Evolutionary conservation across 2,329 filamentous ascomycete species (phyloP), one percentile per base, ranked within the genome.

Genomic region (Ascochyta clinopodiicola): DNA sequence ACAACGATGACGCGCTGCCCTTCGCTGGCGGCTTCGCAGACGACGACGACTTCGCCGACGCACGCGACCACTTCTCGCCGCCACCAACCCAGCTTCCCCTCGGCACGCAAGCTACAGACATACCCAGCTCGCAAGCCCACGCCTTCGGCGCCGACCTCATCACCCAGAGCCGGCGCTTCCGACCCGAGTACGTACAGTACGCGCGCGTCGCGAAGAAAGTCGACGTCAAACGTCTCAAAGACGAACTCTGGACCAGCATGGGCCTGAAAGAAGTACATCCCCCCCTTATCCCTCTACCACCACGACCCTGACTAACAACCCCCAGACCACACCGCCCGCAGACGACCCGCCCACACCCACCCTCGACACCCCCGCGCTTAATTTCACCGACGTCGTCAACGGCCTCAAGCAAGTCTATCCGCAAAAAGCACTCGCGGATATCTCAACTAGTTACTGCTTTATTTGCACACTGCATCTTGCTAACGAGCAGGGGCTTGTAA

Each of bases 381-480:
- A 89, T 67, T 99, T 99, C 77, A 98, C 93, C 0, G 82, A 89
- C 19, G 88, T 99, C 56, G 96, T 99, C 87, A 96, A 96, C 72
- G 88, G 88, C 59, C 80, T 99, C 42, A 90, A 96, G 72, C 78
- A 82, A 4, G 92, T 96, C 7, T 99, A 99, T 70, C 88, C 92
- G 10, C 90, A 91, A 74, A 84, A 90, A 64, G 86, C 87, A 57
- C 91, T 99, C 86, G 87, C 89, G 57, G 95, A 99, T 76, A 98
- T 99, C 69, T 96, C 92, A 32, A 99, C 95, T 0, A 96, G 83
- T 15, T 89, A 85, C 64, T 96, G 95, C 74, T 99, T 98, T 78
- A 99, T 99, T 61, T 96, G 91, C 68, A 78, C 96, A 54, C 79
- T 97, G 62, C 93, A 97, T 77, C 74, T 97, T 68, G 93, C 93